A percentile compares a stretch with the other conserved stretches of the same genome.
These are phyloP conservation scores for Thermochaetoides thermophila DNA, from an alignment of 495 filamentous ascomycete species.

Conservation along the genomic window DNA sequence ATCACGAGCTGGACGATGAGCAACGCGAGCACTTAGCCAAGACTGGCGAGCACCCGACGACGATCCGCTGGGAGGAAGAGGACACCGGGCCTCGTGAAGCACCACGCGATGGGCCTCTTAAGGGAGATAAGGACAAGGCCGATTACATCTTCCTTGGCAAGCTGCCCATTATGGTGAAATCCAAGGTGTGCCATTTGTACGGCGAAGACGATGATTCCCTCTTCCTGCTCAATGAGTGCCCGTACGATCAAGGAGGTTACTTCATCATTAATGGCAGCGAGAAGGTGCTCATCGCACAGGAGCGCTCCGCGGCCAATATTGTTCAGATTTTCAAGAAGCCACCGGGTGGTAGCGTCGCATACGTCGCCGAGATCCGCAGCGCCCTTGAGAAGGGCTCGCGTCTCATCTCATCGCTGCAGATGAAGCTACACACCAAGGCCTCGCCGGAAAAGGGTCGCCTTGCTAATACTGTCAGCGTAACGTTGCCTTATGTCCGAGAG, in stretches of 20 bases:
- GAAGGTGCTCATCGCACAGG: conserved; percentile 96
- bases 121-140: conserved; percentile 25
- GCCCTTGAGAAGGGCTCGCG: conserved; percentile 91
- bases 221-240: conserved; percentile 83
- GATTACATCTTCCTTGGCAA: conserved; percentile 70
- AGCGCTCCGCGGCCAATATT: conserved; percentile 93
- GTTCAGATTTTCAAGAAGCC: conserved; percentile 98
- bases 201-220: conserved; percentile 65
- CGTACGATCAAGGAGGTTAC: conserved; percentile 94
- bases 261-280: conserved; percentile 99
- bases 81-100: conserved; percentile 24
- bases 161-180: conserved; percentile 94
- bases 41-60: conserved; percentile 36
- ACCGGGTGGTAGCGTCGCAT: conserved; percentile 70
- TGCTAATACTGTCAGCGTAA: conserved; percentile 76
- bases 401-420: conserved; percentile 74
- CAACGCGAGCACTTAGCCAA: conserved; percentile 32
- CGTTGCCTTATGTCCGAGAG: conserved; percentile 80
- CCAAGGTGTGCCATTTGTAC: conserved; percentile 77
- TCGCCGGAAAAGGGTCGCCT: conserved; percentile 62
- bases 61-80: conserved; percentile 45
- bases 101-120: conserved; percentile 12
- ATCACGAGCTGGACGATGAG: conserved; percentile 47
- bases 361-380: conserved; percentile 88
- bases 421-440: conserved; percentile 77